phyloP scores from a whole-genome alignment of 768 basidiomycete genomes.

The Candolleomyces aberdarensis region DNA sequence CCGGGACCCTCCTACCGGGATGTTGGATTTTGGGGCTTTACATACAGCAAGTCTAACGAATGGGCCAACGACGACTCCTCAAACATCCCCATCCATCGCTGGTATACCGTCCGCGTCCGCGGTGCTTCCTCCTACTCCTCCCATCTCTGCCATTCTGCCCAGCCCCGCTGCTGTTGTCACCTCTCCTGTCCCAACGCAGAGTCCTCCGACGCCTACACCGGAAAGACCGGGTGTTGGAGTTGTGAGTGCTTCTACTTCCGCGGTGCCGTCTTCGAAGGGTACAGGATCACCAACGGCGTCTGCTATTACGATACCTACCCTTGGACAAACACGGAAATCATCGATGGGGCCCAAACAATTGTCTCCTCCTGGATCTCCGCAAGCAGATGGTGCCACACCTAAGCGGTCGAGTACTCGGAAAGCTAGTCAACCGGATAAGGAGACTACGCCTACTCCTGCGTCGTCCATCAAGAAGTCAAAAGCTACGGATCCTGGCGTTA shows the following conservation, averaged over 20 bases:
- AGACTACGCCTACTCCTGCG: constrained; percentile 24
- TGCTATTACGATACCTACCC: not conserved
- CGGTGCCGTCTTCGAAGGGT: not conserved
- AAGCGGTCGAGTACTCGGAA: constrained; percentile 6
- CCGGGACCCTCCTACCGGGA: constrained; percentile 20
- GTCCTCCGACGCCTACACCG: not conserved
- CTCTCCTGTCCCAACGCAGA: no score
- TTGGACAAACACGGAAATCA: not conserved
- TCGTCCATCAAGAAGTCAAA: constrained; percentile 48
- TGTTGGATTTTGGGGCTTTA: constrained; percentile 10
- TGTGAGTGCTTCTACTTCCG: not conserved
- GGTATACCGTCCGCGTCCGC: not conserved
- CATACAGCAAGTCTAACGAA: not conserved
- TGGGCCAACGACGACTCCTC: not conserved
- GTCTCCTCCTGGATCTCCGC: constrained; percentile 4
- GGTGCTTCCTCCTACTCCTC: not conserved
- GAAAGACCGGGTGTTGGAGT: not conserved
- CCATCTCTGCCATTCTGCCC: not conserved
- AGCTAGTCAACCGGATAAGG: constrained; percentile 12
- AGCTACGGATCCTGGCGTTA: constrained; percentile 62
- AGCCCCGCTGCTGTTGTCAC: not conserved
- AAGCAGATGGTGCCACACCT: not conserved
- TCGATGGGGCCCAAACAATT: not conserved
- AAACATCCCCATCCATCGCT: not conserved
- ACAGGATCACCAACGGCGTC: not conserved